Base-by-base conservation (phyloP, 2,329 filamentous ascomycete genomes). In the Diaporthe eres region DNA sequence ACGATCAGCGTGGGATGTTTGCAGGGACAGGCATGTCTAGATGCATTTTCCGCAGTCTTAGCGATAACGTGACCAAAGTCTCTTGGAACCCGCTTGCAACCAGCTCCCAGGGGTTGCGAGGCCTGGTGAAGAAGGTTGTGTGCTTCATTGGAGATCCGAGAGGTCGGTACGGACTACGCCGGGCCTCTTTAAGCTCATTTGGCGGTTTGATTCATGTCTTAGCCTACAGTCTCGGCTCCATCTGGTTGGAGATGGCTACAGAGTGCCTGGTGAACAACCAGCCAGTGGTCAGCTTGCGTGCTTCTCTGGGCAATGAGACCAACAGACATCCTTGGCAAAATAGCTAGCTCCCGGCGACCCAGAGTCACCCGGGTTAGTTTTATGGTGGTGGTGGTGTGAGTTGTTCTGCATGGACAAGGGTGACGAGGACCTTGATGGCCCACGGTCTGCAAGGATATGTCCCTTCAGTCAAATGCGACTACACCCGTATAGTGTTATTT, bases 341-440 rank as follows among this genome's bases (percentile, higher is more conserved):
- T 13, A 37, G 34, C 47, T 68, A 68, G 65, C 65, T 68, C 31
- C 65, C 22, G 65, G 63, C 47, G 22, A 39, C 39, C 31, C 47
- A 68, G 22, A 68, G 47, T 68, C 65, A 68, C 8, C 9, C 47
- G 47, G 65, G 65, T 31, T 39, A 51, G 63, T 12, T 37, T 17
- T 9, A 51, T 37, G 28, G 31, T 67, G 65, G 65, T 67, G 65
- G 65, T 68, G 65, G 31, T 68, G 61, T 67, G 65, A 53, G 25
- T 68, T 53, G 65, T 68, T 68, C 65, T 68, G 65, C 65, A 68
- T 68, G 19, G n/a, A 68, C 65, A 68, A 68, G 65, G 65, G 70
- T 60, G 19, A 61, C 7, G 42, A 68, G 72, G 72, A 58, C 72
- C 72, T 60, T 74, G 72, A 68, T 74, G 72, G 72, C 13, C 72